A percentile compares a stretch with the other conserved stretches of the same genome.
Evolutionary conservation across 805 yeast species (phyloP).

Genomic region (Candida oleophila): DNA sequence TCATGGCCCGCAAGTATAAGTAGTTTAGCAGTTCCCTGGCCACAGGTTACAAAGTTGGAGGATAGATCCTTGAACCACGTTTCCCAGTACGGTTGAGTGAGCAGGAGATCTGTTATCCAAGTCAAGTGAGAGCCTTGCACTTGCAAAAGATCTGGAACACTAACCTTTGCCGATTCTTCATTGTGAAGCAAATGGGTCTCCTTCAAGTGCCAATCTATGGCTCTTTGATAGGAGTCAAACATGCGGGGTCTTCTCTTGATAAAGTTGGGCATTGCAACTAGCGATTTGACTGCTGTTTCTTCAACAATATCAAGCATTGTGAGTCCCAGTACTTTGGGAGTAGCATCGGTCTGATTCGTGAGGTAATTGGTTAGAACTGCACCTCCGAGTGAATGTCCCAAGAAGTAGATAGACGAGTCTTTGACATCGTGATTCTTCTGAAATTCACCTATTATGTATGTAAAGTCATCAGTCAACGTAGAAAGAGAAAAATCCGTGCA

Average conservation of each 20-base stretch:
- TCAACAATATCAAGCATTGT: constrained; percentile 90
- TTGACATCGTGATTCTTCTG: constrained; percentile 10
- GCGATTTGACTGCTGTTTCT: constrained; percentile 78
- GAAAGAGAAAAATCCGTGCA: constrained; percentile 42
- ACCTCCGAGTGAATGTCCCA: constrained; percentile 96
- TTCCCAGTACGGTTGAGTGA: constrained; percentile 71
- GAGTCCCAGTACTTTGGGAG: constrained; percentile 54
- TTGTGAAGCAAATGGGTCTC: constrained; percentile 52
- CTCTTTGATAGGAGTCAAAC: constrained; percentile 54
- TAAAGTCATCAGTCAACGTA: constrained; percentile 58
- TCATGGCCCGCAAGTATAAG: constrained; percentile 87
- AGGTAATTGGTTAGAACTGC: constrained; percentile 66
- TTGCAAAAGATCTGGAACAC: constrained; percentile 71
- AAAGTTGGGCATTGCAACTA: constrained; percentile 65
- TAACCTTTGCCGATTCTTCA: constrained; percentile 60
- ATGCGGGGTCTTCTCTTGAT: constrained; percentile 60
- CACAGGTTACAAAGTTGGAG: constrained; percentile 37
- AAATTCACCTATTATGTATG: constrained; percentile 44
- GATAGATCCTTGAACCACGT: constrained; percentile 82
- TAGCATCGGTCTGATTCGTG: constrained; percentile 10
- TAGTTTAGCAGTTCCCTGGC: constrained; percentile 51
- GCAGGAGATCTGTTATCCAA: constrained; percentile 67
- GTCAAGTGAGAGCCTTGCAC: constrained; percentile 17
- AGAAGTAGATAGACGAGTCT: constrained; percentile 46
- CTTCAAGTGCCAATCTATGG: constrained; percentile 80